phyloP scores from a whole-genome alignment of 208 protist species.

The Crithidia fasciculata region DNA sequence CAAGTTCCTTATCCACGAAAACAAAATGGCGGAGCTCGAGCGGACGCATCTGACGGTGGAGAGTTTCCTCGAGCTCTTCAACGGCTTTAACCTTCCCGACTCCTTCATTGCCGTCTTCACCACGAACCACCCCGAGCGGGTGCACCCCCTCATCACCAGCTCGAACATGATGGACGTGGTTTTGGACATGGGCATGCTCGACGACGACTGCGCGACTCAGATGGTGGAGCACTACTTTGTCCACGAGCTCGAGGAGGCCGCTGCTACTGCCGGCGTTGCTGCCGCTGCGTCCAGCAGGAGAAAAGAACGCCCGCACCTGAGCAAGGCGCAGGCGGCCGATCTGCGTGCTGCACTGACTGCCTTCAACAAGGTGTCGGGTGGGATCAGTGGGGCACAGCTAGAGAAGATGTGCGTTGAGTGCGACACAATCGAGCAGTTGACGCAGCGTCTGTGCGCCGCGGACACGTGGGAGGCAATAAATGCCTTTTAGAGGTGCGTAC shows the following conservation, averaged over 20 bases:
- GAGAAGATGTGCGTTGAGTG: slow-evolving; percentile 62
- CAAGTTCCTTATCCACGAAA: slow-evolving; percentile 17
- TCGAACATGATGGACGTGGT: slow-evolving; percentile 74
- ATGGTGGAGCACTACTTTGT: slow-evolving; percentile 74
- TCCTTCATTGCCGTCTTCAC: slow-evolving; percentile 91
- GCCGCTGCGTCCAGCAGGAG: no score
- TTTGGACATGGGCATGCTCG: slow-evolving; percentile 69
- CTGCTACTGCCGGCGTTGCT: not conserved
- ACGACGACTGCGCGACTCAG: slow-evolving; percentile 40
- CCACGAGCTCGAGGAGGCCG: slow-evolving; percentile 19
- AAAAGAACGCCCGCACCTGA: slow-evolving; percentile 12
- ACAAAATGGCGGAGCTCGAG: slow-evolving; percentile 28
- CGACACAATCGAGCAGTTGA: slow-evolving; percentile 42
- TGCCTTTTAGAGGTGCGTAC: slow-evolving; percentile 26
- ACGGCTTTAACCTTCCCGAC: slow-evolving; percentile 81
- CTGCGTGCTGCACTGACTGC: slow-evolving; percentile 19
- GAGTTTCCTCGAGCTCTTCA: slow-evolving; percentile 86
- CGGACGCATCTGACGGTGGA: slow-evolving; percentile 79
- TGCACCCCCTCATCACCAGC: slow-evolving; percentile 66
- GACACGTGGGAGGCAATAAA: slow-evolving; percentile 26
- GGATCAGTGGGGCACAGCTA: slow-evolving; percentile 48
- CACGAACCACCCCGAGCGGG: slow-evolving; percentile 87
- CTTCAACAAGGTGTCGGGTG: slow-evolving; percentile 11
- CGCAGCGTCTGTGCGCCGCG: slow-evolving; percentile 23
- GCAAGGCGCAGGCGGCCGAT: slow-evolving; percentile 4